These are phyloP conservation scores for Zizania latifolia DNA, from an alignment of 176 grass and related monocot genomes.

Conservation along the genomic window DNA sequence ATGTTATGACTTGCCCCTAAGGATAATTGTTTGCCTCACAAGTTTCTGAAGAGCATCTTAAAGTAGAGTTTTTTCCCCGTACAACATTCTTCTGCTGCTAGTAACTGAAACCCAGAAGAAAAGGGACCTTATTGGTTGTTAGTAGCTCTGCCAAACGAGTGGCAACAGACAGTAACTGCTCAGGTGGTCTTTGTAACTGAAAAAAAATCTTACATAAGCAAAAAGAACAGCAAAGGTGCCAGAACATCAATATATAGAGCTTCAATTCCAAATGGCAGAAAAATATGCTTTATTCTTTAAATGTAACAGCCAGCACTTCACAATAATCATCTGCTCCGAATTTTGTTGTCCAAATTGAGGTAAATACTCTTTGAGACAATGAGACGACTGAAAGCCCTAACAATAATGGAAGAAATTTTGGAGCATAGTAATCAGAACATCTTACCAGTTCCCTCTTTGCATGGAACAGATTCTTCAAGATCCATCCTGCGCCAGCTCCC, in stretches of 20 bases:
- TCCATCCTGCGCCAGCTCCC: constrained; percentile 80
- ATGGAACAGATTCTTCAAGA: constrained; percentile 59
- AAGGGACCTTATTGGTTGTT: too few species aligned
- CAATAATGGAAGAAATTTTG: not conserved
- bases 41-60: too few species aligned
- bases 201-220: not conserved
- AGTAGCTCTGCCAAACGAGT: too few species aligned
- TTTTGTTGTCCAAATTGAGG: constrained; percentile 7
- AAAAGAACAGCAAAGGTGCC: not conserved
- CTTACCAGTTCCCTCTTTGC: constrained; percentile 76
- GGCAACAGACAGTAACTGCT: too few species aligned
- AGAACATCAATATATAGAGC: not conserved
- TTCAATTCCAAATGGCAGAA: constrained; percentile 19
- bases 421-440: constrained; percentile 65
- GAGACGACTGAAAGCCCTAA: not conserved
- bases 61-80: too few species aligned
- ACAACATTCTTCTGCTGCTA: too few species aligned
- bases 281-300: constrained; percentile 25
- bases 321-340: not conserved
- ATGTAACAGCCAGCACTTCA: not conserved
- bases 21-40: not conserved
- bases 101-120: too few species aligned
- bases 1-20: not conserved
- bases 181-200: not conserved
- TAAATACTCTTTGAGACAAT: not conserved